phyloP scores from a whole-genome alignment of 768 basidiomycete species.

The Russula griseocarnosa region DNA sequence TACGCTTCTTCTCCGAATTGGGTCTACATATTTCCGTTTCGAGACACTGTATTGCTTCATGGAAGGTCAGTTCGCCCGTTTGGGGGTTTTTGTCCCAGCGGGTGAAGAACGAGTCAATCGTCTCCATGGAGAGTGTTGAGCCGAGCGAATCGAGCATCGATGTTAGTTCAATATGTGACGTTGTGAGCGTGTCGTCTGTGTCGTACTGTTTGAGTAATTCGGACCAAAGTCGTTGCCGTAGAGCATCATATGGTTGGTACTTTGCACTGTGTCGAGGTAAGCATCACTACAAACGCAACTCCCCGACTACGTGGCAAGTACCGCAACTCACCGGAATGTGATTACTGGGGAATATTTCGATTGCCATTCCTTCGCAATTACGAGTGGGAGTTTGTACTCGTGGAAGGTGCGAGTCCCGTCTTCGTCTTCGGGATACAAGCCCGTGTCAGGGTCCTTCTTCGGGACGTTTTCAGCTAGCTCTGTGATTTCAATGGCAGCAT shows the following conservation, averaged over 20 bases:
- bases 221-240: constrained; percentile 88
- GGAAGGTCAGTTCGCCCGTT: constrained; percentile 68
- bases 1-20: constrained; percentile 60
- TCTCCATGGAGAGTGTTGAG: constrained; percentile 78
- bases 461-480: constrained; percentile 54
- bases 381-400: constrained; percentile 63
- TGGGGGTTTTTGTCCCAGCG: constrained; percentile 59
- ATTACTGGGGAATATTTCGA: constrained; percentile 66
- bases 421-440: constrained; percentile 51
- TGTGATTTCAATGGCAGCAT: constrained; percentile 63
- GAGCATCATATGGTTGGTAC: constrained; percentile 91
- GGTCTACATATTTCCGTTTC: constrained; percentile 80
- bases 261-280: constrained; percentile 59
- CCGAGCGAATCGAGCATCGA: constrained; percentile 97
- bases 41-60: constrained; percentile 78
- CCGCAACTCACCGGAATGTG: constrained; percentile 52
- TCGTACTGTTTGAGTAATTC: constrained; percentile 90
- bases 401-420: constrained; percentile 62
- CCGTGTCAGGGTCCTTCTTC: constrained; percentile 47
- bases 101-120: constrained; percentile 79
- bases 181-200: constrained; percentile 66
- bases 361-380: constrained; percentile 69
- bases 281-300: constrained; percentile 5
- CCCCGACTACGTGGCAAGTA: background rate
- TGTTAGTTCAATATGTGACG: constrained; percentile 83